Evolutionary conservation across 2,329 filamentous ascomycete genomes (phyloP), one percentile per base, ranked within the genome.

Genomic region (Fusarium clavum): DNA sequence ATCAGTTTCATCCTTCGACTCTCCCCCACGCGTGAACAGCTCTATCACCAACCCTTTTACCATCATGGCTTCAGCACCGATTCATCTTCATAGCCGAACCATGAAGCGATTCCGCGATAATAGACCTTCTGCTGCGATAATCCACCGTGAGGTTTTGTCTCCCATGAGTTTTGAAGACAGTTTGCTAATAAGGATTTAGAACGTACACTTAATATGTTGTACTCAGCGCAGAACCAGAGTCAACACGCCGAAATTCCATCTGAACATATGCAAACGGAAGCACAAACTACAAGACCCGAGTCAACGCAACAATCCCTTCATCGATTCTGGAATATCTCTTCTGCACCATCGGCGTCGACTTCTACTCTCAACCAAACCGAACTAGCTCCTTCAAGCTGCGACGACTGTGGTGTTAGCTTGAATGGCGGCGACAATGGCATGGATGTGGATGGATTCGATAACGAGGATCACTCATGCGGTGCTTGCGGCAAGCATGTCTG

Each of bases 21-120:
- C 49, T 77, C 82, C 24, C 67, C 79, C 80, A 30, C 63, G 72
- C 8, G 70, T 77, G 8, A 71, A 67, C 68, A 74, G 77, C 45
- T 69, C 77, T 20, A 73, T 72, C 67, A 75, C 76, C 53, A 70
- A 72, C 24, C 78, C 81, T 45, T 73, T 77, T 52, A 72, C 79
- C 30, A 75, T 72, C 27, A 78, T 81, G 66, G 76, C 79, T 64
- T 76, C 73, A 67, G 57, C 80, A 57, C 78, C 79, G 34, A 57
- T 83, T 16, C 83, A 87, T 56, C 82, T 88, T 16, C 79, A 83
- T 54, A 86, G 87, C 70, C 86, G 89, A 27, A 91, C 89, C 2
- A 79, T 86, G 74, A 91, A 91, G 79, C 86, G 89, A 10, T 83
- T 86, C 64, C 87, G 89, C 61, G 82, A 90, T 76, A 85, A 82